Conservation (phyloP, 768 basidiomycete species). For the Scleroderma citrinum region DNA sequence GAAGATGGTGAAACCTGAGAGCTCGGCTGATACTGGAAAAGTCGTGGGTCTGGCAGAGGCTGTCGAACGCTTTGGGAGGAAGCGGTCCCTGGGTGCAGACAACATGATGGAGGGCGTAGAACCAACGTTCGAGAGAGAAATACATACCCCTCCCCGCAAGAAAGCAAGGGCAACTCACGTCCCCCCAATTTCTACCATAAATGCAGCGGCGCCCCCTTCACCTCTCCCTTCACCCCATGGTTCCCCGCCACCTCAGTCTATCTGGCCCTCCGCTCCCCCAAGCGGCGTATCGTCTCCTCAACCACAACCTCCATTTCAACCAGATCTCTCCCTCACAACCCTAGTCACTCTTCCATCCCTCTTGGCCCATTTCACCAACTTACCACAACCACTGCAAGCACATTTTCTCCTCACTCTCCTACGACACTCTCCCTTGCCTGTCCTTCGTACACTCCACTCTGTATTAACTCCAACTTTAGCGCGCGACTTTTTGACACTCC, state of each 20-base stretch:
- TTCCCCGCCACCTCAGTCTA: conserved; percentile 68
- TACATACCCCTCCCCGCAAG: conserved; percentile 60
- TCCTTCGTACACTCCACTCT: conserved; percentile 82
- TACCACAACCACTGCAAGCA: conserved; percentile 83
- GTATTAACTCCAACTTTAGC: conserved; percentile 88
- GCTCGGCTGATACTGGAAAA: conserved; percentile 41
- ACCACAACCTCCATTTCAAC: conserved; percentile 68
- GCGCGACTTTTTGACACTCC: conserved; percentile 87
- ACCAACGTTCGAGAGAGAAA: conserved; percentile 41
- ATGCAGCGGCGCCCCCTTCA: conserved; percentile 74
- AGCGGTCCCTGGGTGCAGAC: conserved; percentile 49
- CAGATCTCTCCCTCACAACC: conserved; percentile 75
- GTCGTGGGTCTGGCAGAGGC: conserved; percentile 71
- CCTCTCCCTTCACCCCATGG: conserved; percentile 83
- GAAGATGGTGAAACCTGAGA: conserved; percentile 68
- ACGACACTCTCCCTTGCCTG: conserved; percentile 86
- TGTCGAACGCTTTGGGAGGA: conserved; percentile 71
- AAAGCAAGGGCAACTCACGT: conserved; percentile 60
- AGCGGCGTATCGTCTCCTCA: conserved; percentile 69
- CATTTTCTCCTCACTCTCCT: conserved; percentile 91
- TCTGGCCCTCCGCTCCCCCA: conserved; percentile 81
- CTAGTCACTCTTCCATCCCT: conserved; percentile 83
- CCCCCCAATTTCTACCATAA: conserved; percentile 58
- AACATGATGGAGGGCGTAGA: conserved; percentile 74
- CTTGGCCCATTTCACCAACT: conserved; percentile 69